phyloP scores from a whole-genome alignment of 2,329 filamentous ascomycete species.

The Aspergillus pseudoterreus region DNA sequence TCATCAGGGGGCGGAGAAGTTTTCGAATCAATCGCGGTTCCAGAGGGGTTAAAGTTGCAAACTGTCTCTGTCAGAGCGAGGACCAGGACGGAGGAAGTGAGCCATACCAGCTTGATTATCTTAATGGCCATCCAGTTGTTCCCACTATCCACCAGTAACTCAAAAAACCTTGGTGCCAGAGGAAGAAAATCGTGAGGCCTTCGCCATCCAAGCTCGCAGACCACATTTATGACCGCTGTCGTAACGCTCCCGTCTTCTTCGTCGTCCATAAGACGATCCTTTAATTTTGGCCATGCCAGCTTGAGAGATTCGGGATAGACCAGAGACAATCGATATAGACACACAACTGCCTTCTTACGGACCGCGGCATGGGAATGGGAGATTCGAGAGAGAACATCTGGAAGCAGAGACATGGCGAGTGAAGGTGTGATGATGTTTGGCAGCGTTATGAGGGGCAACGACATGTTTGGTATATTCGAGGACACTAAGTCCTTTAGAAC shows the following conservation, averaged over 20 bases:
- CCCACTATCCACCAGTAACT: conserved; percentile 81
- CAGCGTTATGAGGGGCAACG: conserved; percentile 82
- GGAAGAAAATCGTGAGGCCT: conserved; percentile 91
- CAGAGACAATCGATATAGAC: conserved; percentile 84
- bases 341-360: conserved; percentile 93
- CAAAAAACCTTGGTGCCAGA: conserved; percentile 85
- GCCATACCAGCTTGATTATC: conserved; percentile 83
- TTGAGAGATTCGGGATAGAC: conserved; percentile 95
- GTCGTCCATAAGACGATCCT: conserved; percentile 86
- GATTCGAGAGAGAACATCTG: conserved; percentile 80
- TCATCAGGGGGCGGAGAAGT: conserved; percentile 82
- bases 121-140: conserved; percentile 99
- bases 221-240: conserved; percentile 91
- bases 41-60: conserved; percentile 87
- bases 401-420: conserved; percentile 81
- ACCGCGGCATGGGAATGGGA: conserved; percentile 81
- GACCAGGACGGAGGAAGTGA: not conserved
- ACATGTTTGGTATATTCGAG: conserved; percentile 70
- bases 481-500: conserved; percentile 53
- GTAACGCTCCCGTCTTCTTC: conserved; percentile 89
- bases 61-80: conserved; percentile 52
- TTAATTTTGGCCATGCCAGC: conserved; percentile 95
- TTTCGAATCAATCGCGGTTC: conserved; percentile 91
- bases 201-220: conserved; percentile 93
- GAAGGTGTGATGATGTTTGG: conserved; percentile 92